A percentile compares a stretch with the other conserved stretches of the same genome.
phyloP scores from a whole-genome alignment of 1,284 basidiomycete species.

The Sporisorium scitamineum region DNA sequence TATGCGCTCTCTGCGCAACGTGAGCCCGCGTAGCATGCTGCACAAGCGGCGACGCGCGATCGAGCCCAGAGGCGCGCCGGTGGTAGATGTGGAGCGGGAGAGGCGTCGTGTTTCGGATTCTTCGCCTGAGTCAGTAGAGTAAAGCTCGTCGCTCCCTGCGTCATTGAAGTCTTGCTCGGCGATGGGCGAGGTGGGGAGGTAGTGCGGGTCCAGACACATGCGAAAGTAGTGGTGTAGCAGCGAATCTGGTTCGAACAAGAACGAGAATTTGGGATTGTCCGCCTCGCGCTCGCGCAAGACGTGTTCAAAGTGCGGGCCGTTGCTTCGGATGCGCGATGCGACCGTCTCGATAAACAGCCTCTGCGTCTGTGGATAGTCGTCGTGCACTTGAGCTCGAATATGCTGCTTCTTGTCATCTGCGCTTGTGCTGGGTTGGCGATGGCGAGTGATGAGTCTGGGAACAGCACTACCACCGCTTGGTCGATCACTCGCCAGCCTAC shows the following conservation, averaged over 20 bases:
- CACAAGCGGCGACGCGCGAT: constrained; percentile 85
- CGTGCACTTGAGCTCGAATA: constrained; percentile 2
- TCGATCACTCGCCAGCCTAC: neutral
- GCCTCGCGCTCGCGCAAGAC: constrained; percentile 81
- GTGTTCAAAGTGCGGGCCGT: constrained; percentile 82
- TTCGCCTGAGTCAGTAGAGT: constrained; percentile 94
- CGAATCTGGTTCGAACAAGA: constrained; percentile 73
- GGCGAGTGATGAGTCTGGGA: constrained; percentile 26
- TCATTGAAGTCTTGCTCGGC: constrained; percentile 14
- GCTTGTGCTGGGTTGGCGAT: constrained; percentile 2
- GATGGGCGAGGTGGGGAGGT: constrained; percentile 68
- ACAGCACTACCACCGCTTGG: neutral
- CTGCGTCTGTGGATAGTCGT: constrained; percentile 62
- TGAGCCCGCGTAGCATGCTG: constrained; percentile 86
- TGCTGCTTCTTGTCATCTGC: constrained; percentile 1
- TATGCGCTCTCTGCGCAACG: constrained; percentile 87
- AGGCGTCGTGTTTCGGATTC: constrained; percentile 85
- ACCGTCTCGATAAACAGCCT: constrained; percentile 82
- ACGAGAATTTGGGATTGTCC: constrained; percentile 83
- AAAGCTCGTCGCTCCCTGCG: constrained; percentile 72
- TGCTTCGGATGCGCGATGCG: constrained; percentile 83
- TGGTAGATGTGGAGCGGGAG: constrained; percentile 79
- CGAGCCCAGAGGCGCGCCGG: constrained; percentile 79
- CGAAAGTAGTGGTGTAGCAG: constrained; percentile 79
- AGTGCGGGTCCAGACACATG: constrained; percentile 78